phyloP scores from a whole-genome alignment of 1,139 yeast species.

The Blastobotrys serpentis region DNA sequence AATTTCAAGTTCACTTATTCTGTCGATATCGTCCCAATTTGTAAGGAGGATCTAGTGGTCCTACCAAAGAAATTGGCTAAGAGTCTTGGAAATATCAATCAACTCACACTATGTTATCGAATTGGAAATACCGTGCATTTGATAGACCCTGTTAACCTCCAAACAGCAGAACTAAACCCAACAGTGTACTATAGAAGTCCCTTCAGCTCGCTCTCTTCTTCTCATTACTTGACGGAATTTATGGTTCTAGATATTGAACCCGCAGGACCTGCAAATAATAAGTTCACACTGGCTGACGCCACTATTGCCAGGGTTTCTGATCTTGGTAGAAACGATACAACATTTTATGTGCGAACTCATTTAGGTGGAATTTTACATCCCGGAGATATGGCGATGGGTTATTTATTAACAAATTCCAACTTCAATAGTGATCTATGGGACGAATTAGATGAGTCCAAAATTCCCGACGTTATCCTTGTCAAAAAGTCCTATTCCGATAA shows the following conservation, averaged over 20 bases:
- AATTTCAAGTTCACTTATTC: slow-evolving; percentile 88
- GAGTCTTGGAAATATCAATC: slow-evolving; percentile 67
- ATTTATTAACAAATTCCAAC: slow-evolving; percentile 78
- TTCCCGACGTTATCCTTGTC: slow-evolving; percentile 84
- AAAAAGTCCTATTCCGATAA: slow-evolving; percentile 90
- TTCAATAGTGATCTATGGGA: slow-evolving; percentile 90
- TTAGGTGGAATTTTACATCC: slow-evolving; percentile 94
- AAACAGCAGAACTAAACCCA: slow-evolving; percentile 72
- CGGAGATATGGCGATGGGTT: slow-evolving; percentile 94
- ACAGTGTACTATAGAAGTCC: slow-evolving; percentile 78
- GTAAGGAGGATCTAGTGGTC: slow-evolving; percentile 94
- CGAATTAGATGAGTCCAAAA: slow-evolving; percentile 51
- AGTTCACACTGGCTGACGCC: slow-evolving; percentile 80
- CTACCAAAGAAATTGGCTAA: slow-evolving; percentile 84
- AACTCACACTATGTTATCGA: slow-evolving; percentile 67
- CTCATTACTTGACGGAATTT: slow-evolving; percentile 76
- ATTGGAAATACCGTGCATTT: slow-evolving; percentile 81
- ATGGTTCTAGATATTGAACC: slow-evolving; percentile 93
- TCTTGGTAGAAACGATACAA: slow-evolving; percentile 78
- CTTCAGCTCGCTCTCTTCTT: slow-evolving; percentile 73
- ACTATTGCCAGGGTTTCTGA: slow-evolving; percentile 89
- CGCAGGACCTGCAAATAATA: slow-evolving; percentile 75
- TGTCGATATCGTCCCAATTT: slow-evolving; percentile 91
- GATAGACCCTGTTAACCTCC: slow-evolving; percentile 74
- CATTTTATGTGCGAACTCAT: slow-evolving; percentile 83